These are phyloP conservation scores for Fagus crenata DNA, from an alignment of 306 rosid genomes.

Conservation along the genomic window DNA sequence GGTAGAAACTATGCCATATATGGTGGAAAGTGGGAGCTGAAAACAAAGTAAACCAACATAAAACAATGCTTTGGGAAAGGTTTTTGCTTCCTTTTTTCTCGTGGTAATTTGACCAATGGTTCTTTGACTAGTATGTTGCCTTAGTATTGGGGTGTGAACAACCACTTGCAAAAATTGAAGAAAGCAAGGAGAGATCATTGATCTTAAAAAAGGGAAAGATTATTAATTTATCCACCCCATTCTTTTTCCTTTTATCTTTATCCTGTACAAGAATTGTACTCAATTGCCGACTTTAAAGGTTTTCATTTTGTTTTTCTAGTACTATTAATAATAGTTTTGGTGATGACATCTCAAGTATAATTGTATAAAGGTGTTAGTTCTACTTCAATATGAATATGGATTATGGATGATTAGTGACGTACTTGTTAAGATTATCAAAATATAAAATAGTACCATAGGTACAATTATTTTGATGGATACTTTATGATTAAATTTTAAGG, in stretches of 20 bases:
- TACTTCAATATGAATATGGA: no score
- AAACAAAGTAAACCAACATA: constrained; percentile 24
- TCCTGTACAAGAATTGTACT: no score
- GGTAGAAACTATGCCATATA: constrained; percentile 51
- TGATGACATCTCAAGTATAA: no score
- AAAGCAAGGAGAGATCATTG: not conserved
- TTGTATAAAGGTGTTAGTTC: no score
- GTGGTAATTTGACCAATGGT: constrained; percentile 15
- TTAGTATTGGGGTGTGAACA: not conserved
- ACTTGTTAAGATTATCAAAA: no score
- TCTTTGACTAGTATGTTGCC: not conserved
- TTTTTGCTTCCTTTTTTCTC: constrained; percentile 3
- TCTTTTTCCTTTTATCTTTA: not conserved
- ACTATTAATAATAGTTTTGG: no score
- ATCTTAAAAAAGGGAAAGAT: not conserved
- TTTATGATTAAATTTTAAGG: no score
- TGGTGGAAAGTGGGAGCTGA: constrained; percentile 51
- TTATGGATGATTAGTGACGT: no score
- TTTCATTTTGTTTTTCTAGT: no score
- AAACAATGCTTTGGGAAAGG: constrained; percentile 35
- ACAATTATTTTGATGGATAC: no score
- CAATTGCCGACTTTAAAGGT: no score
- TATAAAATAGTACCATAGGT: no score
- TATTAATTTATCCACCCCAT: not conserved
- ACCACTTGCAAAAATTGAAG: constrained; percentile 2